Evolutionary conservation across 176 grass and related monocot genomes (phyloP).

Genomic region (Eleusine indica): DNA sequence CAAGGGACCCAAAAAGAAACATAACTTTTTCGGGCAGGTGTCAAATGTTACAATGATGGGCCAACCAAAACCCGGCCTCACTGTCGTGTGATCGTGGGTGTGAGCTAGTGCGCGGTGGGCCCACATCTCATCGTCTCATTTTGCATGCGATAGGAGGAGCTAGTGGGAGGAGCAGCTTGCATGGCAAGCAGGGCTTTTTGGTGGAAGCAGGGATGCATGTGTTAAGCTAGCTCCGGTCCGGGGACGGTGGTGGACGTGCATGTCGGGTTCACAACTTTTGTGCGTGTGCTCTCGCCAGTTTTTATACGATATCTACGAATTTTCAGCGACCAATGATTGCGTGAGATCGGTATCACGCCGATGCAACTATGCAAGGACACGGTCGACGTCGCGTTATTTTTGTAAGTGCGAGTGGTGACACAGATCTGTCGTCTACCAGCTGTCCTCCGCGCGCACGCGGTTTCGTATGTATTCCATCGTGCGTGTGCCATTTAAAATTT

Average conservation of each 20-base stretch:
- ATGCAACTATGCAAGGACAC: neutral
- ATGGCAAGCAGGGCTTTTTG: neutral
- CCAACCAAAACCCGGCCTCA: neutral
- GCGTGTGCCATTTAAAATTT: too few relatives aligned
- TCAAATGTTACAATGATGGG: constrained; percentile 13
- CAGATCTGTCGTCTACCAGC: neutral
- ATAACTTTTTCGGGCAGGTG: neutral
- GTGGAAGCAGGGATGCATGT: neutral
- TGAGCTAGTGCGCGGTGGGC: neutral
- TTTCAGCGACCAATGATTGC: neutral
- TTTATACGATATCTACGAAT: neutral
- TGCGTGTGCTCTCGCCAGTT: neutral
- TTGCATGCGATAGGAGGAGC: neutral
- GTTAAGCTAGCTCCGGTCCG: neutral
- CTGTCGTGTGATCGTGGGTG: neutral
- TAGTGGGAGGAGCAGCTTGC: neutral
- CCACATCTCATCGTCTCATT: neutral
- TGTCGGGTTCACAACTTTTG: neutral
- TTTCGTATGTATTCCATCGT: too few relatives aligned
- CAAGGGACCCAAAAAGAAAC: neutral
- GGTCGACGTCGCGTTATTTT: neutral
- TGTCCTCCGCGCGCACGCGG: too few relatives aligned
- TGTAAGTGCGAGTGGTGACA: neutral
- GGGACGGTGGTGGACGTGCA: neutral
- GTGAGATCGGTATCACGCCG: neutral